Evolutionary conservation across 1,284 basidiomycete genomes (phyloP).

Genomic region (Meripilus lineatus): DNA sequence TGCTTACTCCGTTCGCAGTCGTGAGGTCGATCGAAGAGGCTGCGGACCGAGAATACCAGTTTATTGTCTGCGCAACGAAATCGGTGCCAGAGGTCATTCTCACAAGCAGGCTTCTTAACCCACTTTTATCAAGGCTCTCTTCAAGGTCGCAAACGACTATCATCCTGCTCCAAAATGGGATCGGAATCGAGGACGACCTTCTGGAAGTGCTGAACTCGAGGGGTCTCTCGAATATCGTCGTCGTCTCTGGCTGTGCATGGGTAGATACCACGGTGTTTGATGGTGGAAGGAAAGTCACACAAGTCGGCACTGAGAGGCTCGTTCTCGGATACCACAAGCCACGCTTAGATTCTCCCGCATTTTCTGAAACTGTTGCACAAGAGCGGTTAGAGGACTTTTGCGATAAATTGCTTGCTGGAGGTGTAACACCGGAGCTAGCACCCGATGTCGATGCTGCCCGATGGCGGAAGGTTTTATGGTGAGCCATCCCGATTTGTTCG

Average conservation of each 20-base stretch:
- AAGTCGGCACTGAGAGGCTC: slow-evolving; percentile 29
- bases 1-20: slow-evolving; percentile 17
- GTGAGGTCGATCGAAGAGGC: slow-evolving; percentile 28
- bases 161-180: slow-evolving; percentile 36
- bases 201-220: slow-evolving; percentile 19
- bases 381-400: slow-evolving; percentile 26
- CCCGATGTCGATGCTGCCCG: slow-evolving; percentile 37
- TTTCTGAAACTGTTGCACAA: slow-evolving; percentile 18
- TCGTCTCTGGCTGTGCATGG: slow-evolving; percentile 37
- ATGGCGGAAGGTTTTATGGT: slow-evolving; percentile 43
- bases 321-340: slow-evolving; percentile 30
- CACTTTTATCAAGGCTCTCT: slow-evolving; percentile 19
- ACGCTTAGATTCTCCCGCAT: neutral
- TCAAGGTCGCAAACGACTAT: slow-evolving; percentile 18
- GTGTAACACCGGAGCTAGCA: slow-evolving; percentile 27
- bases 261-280: slow-evolving; percentile 33
- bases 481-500: slow-evolving; percentile 12
- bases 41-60: slow-evolving; percentile 29
- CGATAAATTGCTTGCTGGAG: slow-evolving; percentile 29
- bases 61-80: slow-evolving; percentile 31
- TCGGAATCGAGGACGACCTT: slow-evolving; percentile 35
- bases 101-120: slow-evolving; percentile 26
- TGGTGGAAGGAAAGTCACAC: slow-evolving; percentile 24
- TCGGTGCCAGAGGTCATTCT: slow-evolving; percentile 29
- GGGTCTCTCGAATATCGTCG: slow-evolving; percentile 10